Conservation (phyloP, 2,329 filamentous ascomycete genomes). For the Neoarthrinium moseri region DNA sequence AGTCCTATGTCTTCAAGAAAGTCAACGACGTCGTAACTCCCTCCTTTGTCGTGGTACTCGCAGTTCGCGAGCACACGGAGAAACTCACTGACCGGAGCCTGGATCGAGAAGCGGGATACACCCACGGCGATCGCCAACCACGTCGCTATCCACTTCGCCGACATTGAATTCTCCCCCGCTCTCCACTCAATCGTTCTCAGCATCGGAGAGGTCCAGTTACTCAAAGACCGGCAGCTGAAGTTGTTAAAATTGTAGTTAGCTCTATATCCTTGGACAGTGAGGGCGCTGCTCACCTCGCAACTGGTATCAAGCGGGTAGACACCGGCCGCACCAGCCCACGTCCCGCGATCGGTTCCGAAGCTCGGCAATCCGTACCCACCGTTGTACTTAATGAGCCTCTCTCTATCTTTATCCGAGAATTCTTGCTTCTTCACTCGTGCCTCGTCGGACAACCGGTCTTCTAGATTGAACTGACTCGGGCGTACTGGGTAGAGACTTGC, state of each 20-base stretch:
- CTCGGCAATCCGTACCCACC: too few relatives aligned
- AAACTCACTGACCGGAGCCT: slow-evolving; percentile 13
- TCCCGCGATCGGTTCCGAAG: too few relatives aligned
- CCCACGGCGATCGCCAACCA: slow-evolving; percentile 23
- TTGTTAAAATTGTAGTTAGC: neutral
- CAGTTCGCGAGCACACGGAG: slow-evolving; percentile 16
- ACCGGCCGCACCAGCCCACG: neutral
- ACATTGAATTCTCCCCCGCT: slow-evolving; percentile 13
- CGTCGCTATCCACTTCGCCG: slow-evolving; percentile 14
- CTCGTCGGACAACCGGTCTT: neutral
- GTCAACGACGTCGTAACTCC: slow-evolving; percentile 26
- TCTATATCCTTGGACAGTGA: too few relatives aligned
- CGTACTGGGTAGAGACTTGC: neutral
- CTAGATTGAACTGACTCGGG: neutral
- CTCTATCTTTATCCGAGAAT: too few relatives aligned
- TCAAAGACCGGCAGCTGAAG: neutral
- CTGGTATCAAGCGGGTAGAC: neutral
- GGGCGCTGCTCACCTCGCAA: too few relatives aligned
- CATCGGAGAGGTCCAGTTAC: neutral
- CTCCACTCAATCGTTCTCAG: slow-evolving; percentile 22
- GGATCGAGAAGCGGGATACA: slow-evolving; percentile 19
- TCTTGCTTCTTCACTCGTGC: neutral
- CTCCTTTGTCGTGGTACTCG: slow-evolving; percentile 40
- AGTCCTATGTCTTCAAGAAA: slow-evolving; percentile 22
- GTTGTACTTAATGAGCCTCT: too few relatives aligned